Evolutionary conservation across 768 basidiomycete genomes (phyloP).

Genomic region (Mycena maculata): DNA sequence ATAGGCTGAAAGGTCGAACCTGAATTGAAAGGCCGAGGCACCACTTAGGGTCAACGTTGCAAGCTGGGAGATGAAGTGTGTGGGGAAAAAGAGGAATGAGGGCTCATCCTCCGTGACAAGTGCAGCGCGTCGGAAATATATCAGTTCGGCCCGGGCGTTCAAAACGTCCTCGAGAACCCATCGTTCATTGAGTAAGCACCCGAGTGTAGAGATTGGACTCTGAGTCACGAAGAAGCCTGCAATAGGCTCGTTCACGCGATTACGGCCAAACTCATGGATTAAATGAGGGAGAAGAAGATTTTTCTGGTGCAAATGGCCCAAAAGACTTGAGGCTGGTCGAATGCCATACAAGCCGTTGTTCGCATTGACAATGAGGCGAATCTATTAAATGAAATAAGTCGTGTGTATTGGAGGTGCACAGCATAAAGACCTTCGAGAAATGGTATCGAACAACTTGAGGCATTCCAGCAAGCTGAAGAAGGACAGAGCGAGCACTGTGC

Average conservation of each 20-base stretch:
- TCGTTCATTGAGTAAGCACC: conserved; percentile 8
- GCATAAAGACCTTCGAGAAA: neutral
- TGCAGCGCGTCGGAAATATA: neutral
- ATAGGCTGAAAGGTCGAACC: too few relatives aligned
- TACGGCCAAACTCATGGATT: neutral
- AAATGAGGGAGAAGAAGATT: neutral
- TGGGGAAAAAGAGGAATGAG: neutral
- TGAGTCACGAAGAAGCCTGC: neutral
- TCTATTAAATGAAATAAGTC: neutral
- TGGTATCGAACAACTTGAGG: neutral
- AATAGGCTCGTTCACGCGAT: neutral
- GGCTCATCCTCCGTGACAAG: neutral
- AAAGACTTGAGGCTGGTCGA: neutral
- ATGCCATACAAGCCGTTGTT: conserved; percentile 11
- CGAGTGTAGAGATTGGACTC: neutral
- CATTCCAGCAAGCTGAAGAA: neutral
- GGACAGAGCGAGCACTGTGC: neutral
- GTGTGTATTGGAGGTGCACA: neutral
- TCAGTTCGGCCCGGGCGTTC: conserved; percentile 10
- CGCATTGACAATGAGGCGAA: neutral
- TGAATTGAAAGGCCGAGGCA: too few relatives aligned
- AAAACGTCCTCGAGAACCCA: conserved; percentile 13
- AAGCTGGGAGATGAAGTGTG: neutral
- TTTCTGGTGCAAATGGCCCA: neutral
- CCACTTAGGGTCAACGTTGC: too few relatives aligned